Percentiles rank a stretch among this genome's conserved stretches.
Evolutionary conservation across 2,329 filamentous ascomycete species (phyloP).

Genomic region (Sordariomycetes sp.): DNA sequence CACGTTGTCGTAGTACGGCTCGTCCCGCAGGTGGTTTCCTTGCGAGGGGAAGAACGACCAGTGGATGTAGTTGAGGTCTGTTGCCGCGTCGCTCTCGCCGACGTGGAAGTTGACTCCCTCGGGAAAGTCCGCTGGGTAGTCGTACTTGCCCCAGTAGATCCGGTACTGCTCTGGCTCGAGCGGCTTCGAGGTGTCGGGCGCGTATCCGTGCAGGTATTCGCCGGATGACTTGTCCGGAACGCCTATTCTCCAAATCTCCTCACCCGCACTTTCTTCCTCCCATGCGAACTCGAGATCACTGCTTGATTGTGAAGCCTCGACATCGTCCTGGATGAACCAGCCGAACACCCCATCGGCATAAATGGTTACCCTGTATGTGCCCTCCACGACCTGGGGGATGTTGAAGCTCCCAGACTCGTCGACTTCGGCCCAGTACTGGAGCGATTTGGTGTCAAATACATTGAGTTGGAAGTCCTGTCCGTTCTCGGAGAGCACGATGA

Average conservation of each 20-base stretch:
- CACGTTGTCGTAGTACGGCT: constrained; percentile 32
- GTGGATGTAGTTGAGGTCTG: constrained; percentile 53
- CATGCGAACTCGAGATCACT: constrained; percentile 31
- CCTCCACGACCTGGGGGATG: constrained; percentile 45
- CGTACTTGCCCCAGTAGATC: constrained; percentile 50
- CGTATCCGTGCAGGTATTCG: constrained; percentile 49
- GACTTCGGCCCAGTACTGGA: constrained; percentile 53
- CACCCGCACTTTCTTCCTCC: constrained; percentile 43
- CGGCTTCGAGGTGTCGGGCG: constrained; percentile 33
- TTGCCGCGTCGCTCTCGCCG: constrained; percentile 33
- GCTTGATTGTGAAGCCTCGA: constrained; percentile 21
- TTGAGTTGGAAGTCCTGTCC: constrained; percentile 26
- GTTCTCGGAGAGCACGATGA: constrained; percentile 38
- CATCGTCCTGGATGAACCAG: constrained; percentile 41
- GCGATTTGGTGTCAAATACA: constrained; percentile 37
- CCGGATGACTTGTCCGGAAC: constrained; percentile 50
- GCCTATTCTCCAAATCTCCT: constrained; percentile 52
- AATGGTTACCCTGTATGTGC: constrained; percentile 50
- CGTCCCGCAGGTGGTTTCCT: constrained; percentile 32
- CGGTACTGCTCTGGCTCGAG: constrained; percentile 45
- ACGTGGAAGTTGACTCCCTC: constrained; percentile 46
- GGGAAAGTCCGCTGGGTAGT: constrained; percentile 49
- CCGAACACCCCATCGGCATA: constrained; percentile 54
- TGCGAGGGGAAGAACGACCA: constrained; percentile 53
- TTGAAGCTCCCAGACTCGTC: constrained; percentile 31